Percentiles rank a stretch among this genome's conserved stretches.
These are phyloP conservation scores for Mucor mucedo DNA, from an alignment of 371 early-diverging fungal genomes.

Conservation along the genomic window DNA sequence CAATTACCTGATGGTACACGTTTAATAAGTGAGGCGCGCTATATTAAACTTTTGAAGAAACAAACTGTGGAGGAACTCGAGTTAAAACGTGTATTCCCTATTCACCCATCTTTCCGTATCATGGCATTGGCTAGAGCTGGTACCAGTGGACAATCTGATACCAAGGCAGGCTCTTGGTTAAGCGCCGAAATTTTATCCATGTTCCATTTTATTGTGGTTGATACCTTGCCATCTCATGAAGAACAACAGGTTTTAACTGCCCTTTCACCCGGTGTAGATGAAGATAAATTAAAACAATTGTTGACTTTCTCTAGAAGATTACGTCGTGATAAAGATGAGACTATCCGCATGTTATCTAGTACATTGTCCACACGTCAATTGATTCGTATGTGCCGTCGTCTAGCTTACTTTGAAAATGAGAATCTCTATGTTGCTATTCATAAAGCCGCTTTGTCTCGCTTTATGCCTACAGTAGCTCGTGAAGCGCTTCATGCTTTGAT, in stretches of 20 bases:
- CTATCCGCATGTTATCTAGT: conserved; percentile 63
- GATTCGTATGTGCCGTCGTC: conserved; percentile 76
- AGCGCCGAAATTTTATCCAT: conserved; percentile 73
- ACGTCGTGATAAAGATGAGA: conserved; percentile 71
- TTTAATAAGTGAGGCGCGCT: conserved; percentile 63
- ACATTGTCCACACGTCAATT: conserved; percentile 78
- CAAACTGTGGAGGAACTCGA: conserved; percentile 54
- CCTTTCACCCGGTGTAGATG: conserved; percentile 69
- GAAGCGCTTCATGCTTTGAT: conserved; percentile 72
- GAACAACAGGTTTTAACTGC: conserved; percentile 64
- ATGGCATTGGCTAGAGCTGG: conserved; percentile 74
- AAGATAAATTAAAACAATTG: conserved; percentile 58
- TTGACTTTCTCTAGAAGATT: conserved; percentile 69
- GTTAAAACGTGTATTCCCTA: conserved; percentile 56
- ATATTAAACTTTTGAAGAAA: conserved; percentile 58
- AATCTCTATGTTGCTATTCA: conserved; percentile 71
- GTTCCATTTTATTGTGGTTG: conserved; percentile 78
- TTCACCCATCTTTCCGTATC: conserved; percentile 82
- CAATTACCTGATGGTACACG: conserved; percentile 77
- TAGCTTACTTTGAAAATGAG: conserved; percentile 73
- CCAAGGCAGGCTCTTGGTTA: conserved; percentile 70
- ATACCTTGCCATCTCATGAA: conserved; percentile 68
- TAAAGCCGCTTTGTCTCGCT: conserved; percentile 76
- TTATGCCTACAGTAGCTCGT: conserved; percentile 75
- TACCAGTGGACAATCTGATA: conserved; percentile 47